Conservation (phyloP, 2,329 filamentous ascomycete species). For the Pseudogymnoascus sp. region DNA sequence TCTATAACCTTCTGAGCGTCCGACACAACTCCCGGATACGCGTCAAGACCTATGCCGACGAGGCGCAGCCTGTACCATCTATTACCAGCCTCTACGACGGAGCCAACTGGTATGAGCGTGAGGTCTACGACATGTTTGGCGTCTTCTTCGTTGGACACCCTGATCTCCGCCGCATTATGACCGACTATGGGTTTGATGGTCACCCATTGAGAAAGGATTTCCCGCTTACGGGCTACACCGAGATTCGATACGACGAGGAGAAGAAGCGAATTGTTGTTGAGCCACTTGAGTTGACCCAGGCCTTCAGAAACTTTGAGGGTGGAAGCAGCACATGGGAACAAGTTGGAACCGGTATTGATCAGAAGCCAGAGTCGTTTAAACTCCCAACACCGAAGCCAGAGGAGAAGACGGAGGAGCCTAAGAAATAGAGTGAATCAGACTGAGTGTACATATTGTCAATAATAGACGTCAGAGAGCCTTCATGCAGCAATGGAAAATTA, state of each 20-base stretch:
- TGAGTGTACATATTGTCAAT: slow-evolving; percentile 9
- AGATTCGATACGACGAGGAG: slow-evolving; percentile 97
- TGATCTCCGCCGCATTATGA: slow-evolving; percentile 96
- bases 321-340: slow-evolving; percentile 67
- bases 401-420: slow-evolving; percentile 79
- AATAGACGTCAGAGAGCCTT: slow-evolving; percentile 1
- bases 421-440: slow-evolving; percentile 57
- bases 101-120: slow-evolving; percentile 97
- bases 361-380: slow-evolving; percentile 83
- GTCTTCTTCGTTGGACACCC: slow-evolving; percentile 96
- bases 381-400: slow-evolving; percentile 93
- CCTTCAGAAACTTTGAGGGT: slow-evolving; percentile 96
- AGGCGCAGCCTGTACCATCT: slow-evolving; percentile 87
- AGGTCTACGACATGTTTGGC: slow-evolving; percentile 95
- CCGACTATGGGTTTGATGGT: slow-evolving; percentile 97
- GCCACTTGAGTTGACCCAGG: slow-evolving; percentile 93
- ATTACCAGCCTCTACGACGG: slow-evolving; percentile 82
- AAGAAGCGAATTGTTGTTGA: slow-evolving; percentile 99
- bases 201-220: slow-evolving; percentile 98
- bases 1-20: slow-evolving; percentile 94
- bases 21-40: slow-evolving; percentile 94
- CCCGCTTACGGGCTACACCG: slow-evolving; percentile 94
- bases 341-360: slow-evolving; percentile 63
- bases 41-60: slow-evolving; percentile 98
- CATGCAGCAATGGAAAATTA: neutral